Conservation (phyloP, 2,329 filamentous ascomycete species). For the Sarocladium kiliense region DNA sequence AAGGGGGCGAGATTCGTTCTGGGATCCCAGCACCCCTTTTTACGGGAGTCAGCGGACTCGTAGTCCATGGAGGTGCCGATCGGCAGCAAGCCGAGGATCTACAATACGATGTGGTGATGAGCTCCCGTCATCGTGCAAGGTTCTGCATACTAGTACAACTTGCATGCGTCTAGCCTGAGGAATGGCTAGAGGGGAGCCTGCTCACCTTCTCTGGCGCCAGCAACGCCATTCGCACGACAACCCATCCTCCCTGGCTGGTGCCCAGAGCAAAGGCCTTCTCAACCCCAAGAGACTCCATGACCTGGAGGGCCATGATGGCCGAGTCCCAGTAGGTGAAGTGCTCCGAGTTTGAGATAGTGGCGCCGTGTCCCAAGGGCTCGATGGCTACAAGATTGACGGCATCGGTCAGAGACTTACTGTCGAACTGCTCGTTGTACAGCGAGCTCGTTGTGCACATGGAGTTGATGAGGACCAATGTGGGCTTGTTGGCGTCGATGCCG, state of each 20-base stretch:
- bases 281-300: slow-evolving; percentile 45
- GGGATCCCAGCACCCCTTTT: slow-evolving; percentile 45
- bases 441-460: slow-evolving; percentile 45
- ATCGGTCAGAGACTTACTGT: slow-evolving; percentile 30
- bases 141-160: background rate
- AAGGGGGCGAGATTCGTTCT: slow-evolving; percentile 35
- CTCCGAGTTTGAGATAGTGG: slow-evolving; percentile 34
- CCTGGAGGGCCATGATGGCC: slow-evolving; percentile 49
- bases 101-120: slow-evolving; percentile 1
- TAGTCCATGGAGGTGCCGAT: slow-evolving; percentile 49
- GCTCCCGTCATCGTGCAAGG: slow-evolving; percentile 11
- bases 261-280: slow-evolving; percentile 44
- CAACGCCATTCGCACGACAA: slow-evolving; percentile 44
- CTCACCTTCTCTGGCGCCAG: slow-evolving; percentile 41
- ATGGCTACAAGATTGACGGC: slow-evolving; percentile 45
- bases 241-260: slow-evolving; percentile 49
- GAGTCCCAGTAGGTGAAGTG: slow-evolving; percentile 53
- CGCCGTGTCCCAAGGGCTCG: slow-evolving; percentile 48
- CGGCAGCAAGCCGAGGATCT: slow-evolving; percentile 43
- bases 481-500: slow-evolving; percentile 43
- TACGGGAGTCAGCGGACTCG: slow-evolving; percentile 40
- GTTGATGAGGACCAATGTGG: slow-evolving; percentile 47
- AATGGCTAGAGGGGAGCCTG: slow-evolving; percentile 3
- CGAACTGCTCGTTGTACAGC: slow-evolving; percentile 40
- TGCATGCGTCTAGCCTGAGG: too few relatives aligned